Percentiles rank a stretch among this genome's conserved stretches.
phyloP scores from a whole-genome alignment of 2,329 filamentous ascomycete species.

The Diaporthe caulivora region DNA sequence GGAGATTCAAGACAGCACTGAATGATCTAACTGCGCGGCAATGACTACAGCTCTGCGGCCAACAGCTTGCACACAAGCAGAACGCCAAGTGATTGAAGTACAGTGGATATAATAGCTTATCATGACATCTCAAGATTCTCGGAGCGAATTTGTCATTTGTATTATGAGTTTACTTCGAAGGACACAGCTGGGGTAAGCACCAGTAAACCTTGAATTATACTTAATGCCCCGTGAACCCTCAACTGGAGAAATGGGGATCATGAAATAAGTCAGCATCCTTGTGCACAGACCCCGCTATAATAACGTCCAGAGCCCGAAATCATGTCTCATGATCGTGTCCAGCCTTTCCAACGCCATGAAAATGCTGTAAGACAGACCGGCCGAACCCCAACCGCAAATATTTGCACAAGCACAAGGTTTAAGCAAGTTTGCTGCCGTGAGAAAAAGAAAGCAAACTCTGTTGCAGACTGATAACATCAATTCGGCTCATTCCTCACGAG shows the following conservation, averaged over 20 bases:
- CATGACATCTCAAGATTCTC: not conserved
- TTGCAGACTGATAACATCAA: not conserved
- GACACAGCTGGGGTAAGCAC: not conserved
- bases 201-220: constrained; percentile 23
- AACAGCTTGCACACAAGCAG: not conserved
- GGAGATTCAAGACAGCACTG: not conserved
- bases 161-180: not conserved
- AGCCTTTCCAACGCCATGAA: constrained; percentile 35
- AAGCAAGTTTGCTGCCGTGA: constrained; percentile 10
- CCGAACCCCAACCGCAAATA: not conserved
- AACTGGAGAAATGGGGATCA: not conserved
- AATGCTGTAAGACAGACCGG: constrained; percentile 28
- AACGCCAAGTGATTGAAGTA: not conserved
- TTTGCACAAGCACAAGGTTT: constrained; percentile 4
- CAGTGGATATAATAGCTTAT: not conserved
- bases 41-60: not conserved
- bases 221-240: not conserved
- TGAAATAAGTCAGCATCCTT: not conserved
- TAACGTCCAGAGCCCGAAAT: not conserved
- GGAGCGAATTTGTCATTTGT: not conserved
- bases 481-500: constrained; percentile 1
- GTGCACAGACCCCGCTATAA: constrained; percentile 11
- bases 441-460: not conserved
- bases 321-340: constrained; percentile 26
- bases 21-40: not conserved